Percentiles rank a stretch among this genome's conserved stretches.
Evolutionary conservation across 768 basidiomycete genomes (phyloP).

Genomic region (Suillus spraguei): DNA sequence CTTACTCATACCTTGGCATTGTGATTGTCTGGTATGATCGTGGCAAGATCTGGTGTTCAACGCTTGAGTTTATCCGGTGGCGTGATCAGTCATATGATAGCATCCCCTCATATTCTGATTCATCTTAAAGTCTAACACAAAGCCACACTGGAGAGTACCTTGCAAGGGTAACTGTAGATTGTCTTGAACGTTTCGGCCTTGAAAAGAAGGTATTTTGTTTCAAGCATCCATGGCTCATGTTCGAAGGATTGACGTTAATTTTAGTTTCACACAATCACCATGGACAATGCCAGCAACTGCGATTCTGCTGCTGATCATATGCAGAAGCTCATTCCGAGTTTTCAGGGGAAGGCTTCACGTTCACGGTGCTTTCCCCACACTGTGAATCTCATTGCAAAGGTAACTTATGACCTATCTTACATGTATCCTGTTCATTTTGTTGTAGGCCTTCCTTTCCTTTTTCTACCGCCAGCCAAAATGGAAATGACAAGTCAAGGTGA

Average conservation of each 20-base stretch:
- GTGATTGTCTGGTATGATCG: constrained; percentile 33
- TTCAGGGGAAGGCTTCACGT: constrained; percentile 21
- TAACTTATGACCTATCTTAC: background rate
- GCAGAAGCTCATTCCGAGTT: constrained; percentile 22
- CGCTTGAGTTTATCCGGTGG: constrained; percentile 39
- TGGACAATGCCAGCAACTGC: constrained; percentile 39
- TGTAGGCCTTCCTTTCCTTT: background rate
- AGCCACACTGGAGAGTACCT: constrained; percentile 33
- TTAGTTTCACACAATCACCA: constrained; percentile 31
- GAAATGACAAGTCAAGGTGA: background rate
- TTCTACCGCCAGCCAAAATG: background rate
- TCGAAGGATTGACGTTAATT: background rate
- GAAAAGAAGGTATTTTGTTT: constrained; percentile 30
- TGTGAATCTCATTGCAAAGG: constrained; percentile 38
- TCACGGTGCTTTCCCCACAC: constrained; percentile 34
- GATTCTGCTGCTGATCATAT: constrained; percentile 27
- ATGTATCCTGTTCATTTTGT: background rate
- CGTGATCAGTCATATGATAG: no score
- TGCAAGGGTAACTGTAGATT: constrained; percentile 27
- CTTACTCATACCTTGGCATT: constrained; percentile 32
- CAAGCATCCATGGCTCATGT: constrained; percentile 7
- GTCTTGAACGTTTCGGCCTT: constrained; percentile 30
- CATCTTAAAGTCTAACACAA: constrained; percentile 32
- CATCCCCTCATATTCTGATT: no score
- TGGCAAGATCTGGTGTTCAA: constrained; percentile 30